Conservation (phyloP, 1,284 basidiomycete genomes). For the Athelia sp. region DNA sequence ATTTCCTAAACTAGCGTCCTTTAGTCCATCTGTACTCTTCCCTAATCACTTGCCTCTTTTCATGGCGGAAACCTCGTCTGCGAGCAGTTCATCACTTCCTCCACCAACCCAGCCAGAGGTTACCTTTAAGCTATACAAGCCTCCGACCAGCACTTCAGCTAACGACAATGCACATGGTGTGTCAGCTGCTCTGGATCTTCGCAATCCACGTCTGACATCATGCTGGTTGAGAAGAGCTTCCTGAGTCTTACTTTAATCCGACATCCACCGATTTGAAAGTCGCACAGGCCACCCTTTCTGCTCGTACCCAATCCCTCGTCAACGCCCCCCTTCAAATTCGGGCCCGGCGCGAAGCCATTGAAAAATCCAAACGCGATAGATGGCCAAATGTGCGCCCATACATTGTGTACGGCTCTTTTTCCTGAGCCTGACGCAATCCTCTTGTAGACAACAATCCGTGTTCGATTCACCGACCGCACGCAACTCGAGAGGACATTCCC, state of each 20-base stretch:
- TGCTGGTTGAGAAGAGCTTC: slow-evolving; percentile 33
- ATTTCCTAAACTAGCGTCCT: neutral
- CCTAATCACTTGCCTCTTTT: neutral
- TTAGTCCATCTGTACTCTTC: neutral
- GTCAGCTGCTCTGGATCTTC: neutral
- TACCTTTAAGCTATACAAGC: slow-evolving; percentile 46
- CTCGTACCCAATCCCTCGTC: slow-evolving; percentile 59
- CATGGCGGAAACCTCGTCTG: neutral
- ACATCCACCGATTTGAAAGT: slow-evolving; percentile 70
- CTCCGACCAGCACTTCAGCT: slow-evolving; percentile 22
- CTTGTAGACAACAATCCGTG: slow-evolving; percentile 69
- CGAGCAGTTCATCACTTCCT: neutral
- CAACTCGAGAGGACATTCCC: slow-evolving; percentile 78
- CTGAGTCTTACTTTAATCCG: slow-evolving; percentile 73
- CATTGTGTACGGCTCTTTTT: neutral
- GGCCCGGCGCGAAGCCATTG: slow-evolving; percentile 60
- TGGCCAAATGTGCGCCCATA: slow-evolving; percentile 63
- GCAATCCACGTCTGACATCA: neutral
- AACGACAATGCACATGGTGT: slow-evolving; percentile 1
- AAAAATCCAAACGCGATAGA: slow-evolving; percentile 55
- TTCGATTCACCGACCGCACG: slow-evolving; percentile 77
- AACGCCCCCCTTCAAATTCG: slow-evolving; percentile 77
- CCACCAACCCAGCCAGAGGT: slow-evolving; percentile 4
- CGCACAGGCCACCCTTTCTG: slow-evolving; percentile 60
- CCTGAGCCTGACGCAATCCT: slow-evolving; percentile 6